A percentile compares a stretch with the other conserved stretches of the same genome.
Conservation (phyloP, 345 rosid species). For the Ceriops decandra region DNA sequence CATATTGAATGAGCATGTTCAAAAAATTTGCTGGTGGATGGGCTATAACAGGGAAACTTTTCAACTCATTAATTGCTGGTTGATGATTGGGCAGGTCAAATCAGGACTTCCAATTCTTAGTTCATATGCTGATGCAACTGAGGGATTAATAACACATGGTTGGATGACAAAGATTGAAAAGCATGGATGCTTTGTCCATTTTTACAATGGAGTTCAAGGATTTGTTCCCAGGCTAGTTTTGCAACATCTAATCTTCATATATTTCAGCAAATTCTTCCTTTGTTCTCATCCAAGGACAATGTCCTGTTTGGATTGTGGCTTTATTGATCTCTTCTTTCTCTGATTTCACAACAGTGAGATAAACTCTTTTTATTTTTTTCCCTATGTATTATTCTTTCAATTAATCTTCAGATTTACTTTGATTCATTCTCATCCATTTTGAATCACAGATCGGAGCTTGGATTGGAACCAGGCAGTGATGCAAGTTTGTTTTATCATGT, state of each 20-base stretch:
- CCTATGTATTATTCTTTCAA: no score
- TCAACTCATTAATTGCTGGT: conserved; percentile 6
- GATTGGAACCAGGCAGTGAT: conserved; percentile 69
- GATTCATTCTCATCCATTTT: not conserved
- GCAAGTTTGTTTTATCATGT: conserved; percentile 68
- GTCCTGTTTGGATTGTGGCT: no score
- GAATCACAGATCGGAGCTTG: conserved; percentile 74
- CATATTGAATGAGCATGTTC: not conserved
- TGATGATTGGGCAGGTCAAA: conserved; percentile 62
- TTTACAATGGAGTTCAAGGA: conserved; percentile 97
- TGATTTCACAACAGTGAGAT: no score
- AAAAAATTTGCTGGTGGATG: not conserved
- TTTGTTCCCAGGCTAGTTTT: conserved; percentile 71
- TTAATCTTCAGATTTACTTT: no score
- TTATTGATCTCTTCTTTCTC: no score
- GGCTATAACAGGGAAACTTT: not conserved
- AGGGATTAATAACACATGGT: conserved; percentile 82
- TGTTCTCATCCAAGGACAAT: not conserved
- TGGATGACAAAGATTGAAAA: conserved; percentile 96
- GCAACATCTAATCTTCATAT: conserved; percentile 7
- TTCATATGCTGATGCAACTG: conserved; percentile 79
- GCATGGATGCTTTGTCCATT: conserved; percentile 91
- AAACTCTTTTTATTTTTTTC: no score
- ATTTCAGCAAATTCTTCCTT: not conserved
- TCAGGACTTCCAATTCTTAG: conserved; percentile 79